phyloP scores from a whole-genome alignment of 768 basidiomycete species.

The Suillus luteus region DNA sequence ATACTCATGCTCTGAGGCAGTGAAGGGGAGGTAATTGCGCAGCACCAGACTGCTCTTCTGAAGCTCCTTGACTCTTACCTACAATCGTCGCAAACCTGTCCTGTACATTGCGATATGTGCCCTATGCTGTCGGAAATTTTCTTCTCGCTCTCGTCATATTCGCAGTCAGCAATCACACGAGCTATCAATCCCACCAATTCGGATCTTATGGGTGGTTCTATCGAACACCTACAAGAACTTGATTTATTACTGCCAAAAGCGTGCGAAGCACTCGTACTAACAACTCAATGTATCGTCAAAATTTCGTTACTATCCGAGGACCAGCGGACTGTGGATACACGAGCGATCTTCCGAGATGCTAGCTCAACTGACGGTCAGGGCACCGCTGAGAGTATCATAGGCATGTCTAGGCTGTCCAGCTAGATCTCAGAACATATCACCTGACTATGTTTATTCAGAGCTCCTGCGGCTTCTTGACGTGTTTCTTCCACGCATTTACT shows the following conservation, averaged over 20 bases:
- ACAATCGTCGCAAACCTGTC: conserved; percentile 48
- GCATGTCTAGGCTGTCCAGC: conserved; percentile 37
- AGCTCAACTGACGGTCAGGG: conserved; percentile 43
- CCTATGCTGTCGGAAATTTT: conserved; percentile 66
- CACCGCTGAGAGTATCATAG: conserved; percentile 58
- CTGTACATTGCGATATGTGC: conserved; percentile 45
- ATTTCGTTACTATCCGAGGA: conserved; percentile 47
- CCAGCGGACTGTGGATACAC: conserved; percentile 36
- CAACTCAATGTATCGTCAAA: conserved; percentile 73
- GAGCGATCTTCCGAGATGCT: conserved; percentile 47
- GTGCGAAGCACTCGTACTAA: conserved; percentile 78
- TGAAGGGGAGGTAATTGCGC: conserved; percentile 70
- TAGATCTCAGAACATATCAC: background rate
- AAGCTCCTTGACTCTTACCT: conserved; percentile 87
- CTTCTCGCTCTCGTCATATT: conserved; percentile 60
- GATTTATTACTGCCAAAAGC: conserved; percentile 77
- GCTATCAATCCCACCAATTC: conserved; percentile 39
- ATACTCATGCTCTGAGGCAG: conserved; percentile 40
- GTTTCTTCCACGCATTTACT: conserved; percentile 86
- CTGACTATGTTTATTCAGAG: conserved; percentile 43
- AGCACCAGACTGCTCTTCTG: conserved; percentile 84
- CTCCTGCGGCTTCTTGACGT: conserved; percentile 71
- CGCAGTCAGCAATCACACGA: conserved; percentile 51
- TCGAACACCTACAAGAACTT: conserved; percentile 40
- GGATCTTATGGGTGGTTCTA: conserved; percentile 13